Percentiles rank a stretch among this genome's conserved stretches.
Conservation (phyloP, 2,329 filamentous ascomycete genomes). For the Dactylellina parvicollis region DNA sequence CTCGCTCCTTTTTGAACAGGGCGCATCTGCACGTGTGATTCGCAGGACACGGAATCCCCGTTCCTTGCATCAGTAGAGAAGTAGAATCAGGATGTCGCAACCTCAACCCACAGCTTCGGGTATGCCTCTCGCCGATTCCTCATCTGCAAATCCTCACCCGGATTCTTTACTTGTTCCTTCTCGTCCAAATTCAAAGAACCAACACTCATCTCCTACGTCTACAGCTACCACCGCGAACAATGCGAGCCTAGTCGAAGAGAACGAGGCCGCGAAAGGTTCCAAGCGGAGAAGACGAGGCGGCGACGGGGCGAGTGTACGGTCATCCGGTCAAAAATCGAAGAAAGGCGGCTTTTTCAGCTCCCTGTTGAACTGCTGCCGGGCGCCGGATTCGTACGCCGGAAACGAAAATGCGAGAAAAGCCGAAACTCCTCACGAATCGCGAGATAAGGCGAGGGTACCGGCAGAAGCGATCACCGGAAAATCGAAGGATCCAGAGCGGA, state of each 20-base stretch:
- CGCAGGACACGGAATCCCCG: slow-evolving; percentile 37
- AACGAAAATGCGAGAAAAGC: slow-evolving; percentile 50
- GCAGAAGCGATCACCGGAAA: slow-evolving; percentile 28
- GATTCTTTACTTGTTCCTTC: slow-evolving; percentile 54
- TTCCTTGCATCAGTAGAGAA: slow-evolving; percentile 35
- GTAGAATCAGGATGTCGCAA: slow-evolving; percentile 49
- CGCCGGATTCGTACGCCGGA: slow-evolving; percentile 45
- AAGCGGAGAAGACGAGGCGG: slow-evolving; percentile 57
- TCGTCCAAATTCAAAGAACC: slow-evolving; percentile 54
- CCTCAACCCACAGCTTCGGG: slow-evolving; percentile 51
- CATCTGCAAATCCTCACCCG: slow-evolving; percentile 49
- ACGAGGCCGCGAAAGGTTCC: slow-evolving; percentile 56
- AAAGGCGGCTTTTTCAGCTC: slow-evolving; percentile 57
- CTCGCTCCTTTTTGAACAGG: slow-evolving; percentile 38
- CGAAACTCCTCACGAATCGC: slow-evolving; percentile 32
- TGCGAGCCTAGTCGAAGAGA: slow-evolving; percentile 56
- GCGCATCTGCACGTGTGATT: slow-evolving; percentile 46
- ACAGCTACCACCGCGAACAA: slow-evolving; percentile 57
- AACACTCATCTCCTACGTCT: slow-evolving; percentile 55
- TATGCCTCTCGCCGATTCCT: slow-evolving; percentile 54
- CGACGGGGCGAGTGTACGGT: slow-evolving; percentile 55
- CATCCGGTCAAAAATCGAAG: slow-evolving; percentile 50
- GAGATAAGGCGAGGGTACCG: slow-evolving; percentile 41
- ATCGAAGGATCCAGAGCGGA: slow-evolving; percentile 31
- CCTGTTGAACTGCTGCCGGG: slow-evolving; percentile 57